These are phyloP conservation scores for Boeremia exigua DNA, from an alignment of 2,329 filamentous ascomycete species.

Conservation along the genomic window DNA sequence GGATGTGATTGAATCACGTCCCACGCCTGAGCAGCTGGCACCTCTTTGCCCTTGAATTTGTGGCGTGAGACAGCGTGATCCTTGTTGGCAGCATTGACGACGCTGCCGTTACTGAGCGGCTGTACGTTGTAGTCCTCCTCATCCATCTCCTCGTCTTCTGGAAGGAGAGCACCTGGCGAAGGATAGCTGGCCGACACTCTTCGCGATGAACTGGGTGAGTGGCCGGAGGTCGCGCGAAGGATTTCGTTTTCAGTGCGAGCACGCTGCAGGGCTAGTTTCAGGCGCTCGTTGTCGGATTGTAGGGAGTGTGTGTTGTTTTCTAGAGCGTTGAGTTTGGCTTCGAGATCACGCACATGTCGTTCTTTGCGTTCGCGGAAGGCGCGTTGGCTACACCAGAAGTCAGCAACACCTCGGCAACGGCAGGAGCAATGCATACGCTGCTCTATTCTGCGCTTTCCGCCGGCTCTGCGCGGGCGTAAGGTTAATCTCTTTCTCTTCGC, in stretches of 20 bases:
- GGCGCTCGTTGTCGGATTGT: slow-evolving; percentile 81
- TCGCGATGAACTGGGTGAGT: slow-evolving; percentile 51
- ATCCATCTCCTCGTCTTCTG: slow-evolving; percentile 22
- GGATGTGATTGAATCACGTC: slow-evolving; percentile 85
- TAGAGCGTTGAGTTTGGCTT: slow-evolving; percentile 79
- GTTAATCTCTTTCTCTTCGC: slow-evolving; percentile 53
- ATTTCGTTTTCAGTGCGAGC: slow-evolving; percentile 92
- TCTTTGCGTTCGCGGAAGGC: slow-evolving; percentile 97
- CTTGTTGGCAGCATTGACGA: slow-evolving; percentile 40
- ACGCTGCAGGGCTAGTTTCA: slow-evolving; percentile 83
- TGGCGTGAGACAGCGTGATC: slow-evolving; percentile 32
- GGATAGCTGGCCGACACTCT: slow-evolving; percentile 45
- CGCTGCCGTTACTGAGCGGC: slow-evolving; percentile 34
- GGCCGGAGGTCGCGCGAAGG: slow-evolving; percentile 74
- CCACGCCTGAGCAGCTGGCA: slow-evolving; percentile 68
- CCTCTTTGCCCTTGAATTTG: slow-evolving; percentile 32
- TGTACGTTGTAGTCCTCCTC: slow-evolving; percentile 41
- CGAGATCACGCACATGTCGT: slow-evolving; percentile 89
- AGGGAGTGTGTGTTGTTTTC: slow-evolving; percentile 76
- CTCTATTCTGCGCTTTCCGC: slow-evolving; percentile 74
- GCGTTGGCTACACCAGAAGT: slow-evolving; percentile 71
- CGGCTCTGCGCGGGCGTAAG: slow-evolving; percentile 59
- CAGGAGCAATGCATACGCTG: slow-evolving; percentile 63
- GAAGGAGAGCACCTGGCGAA: slow-evolving; percentile 46
- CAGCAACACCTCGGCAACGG: slow-evolving; percentile 3